These are phyloP conservation scores for Geotrichum siamense DNA, from an alignment of 1,139 yeast genomes.

Conservation along the genomic window DNA sequence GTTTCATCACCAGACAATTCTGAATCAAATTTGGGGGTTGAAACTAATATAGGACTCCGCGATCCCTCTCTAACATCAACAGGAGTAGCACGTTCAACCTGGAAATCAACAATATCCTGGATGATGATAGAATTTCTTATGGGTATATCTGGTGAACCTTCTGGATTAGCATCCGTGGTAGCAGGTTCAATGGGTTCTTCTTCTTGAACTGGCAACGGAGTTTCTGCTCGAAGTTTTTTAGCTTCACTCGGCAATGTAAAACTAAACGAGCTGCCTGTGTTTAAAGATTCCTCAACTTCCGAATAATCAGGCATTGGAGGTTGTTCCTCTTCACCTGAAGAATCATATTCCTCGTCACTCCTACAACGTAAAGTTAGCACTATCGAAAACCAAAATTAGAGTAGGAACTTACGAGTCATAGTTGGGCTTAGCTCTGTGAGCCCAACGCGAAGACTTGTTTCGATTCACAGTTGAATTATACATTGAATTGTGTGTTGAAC, in stretches of 20 bases:
- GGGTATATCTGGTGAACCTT: conserved; percentile 1
- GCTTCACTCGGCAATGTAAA: conserved; percentile 3
- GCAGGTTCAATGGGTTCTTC: background rate
- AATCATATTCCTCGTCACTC: too few species aligned
- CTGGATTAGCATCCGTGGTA: background rate
- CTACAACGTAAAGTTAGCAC: too few species aligned
- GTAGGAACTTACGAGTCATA: too few species aligned
- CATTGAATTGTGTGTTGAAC: too few species aligned
- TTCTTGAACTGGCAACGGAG: background rate
- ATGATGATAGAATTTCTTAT: conserved; percentile 13
- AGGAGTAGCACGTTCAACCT: conserved; percentile 7
- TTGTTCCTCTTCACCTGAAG: too few species aligned
- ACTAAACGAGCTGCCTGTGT: background rate
- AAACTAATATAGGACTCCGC: conserved; percentile 9
- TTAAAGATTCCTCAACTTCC: background rate
- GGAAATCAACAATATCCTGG: conserved; percentile 5
- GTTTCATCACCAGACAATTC: background rate
- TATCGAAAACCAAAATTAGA: too few species aligned
- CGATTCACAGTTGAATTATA: too few species aligned
- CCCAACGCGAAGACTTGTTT: too few species aligned
- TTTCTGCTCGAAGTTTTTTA: background rate
- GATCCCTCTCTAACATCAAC: conserved; percentile 5
- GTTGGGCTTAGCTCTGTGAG: too few species aligned
- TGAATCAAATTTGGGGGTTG: conserved; percentile 5
- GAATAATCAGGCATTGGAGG: conserved; percentile 28